Evolutionary conservation across 108 stramenopile genomes (phyloP), one percentile per base, ranked within the genome.

Genomic region (Discostella pseudostelligera): DNA sequence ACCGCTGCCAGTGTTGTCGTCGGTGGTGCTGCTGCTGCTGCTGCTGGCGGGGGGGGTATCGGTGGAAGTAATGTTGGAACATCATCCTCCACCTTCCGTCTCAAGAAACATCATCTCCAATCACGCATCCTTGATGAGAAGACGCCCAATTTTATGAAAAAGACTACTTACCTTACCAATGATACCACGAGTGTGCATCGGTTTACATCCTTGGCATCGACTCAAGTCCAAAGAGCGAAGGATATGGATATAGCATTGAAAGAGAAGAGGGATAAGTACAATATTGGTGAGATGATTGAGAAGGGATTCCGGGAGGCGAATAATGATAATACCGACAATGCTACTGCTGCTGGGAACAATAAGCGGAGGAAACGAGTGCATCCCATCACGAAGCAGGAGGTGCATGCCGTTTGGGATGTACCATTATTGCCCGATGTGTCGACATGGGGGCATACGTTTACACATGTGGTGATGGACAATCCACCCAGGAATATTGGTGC

Each of bases 91-190:
- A 0, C 54, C 12, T 57, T 74, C 56, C 24, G 35, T 10, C 59
- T 78, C 25, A 81, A 81, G 47, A 84, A 82, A 72, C 80, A 86
- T 70, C 75, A 74, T 11, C 80, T 90, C 46, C 58, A 76, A 40
- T 90, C 88, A 28, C 92, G 92, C 56, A 87, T 94, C 11, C 58
- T 94, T 57, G 76, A 94, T 55, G 88, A 90, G 49, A 55, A 78
- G 20, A 78, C 59, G 1, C 76, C 81, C 1, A 84, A 84, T 50
- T 90, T 84, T 77, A 94, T 94, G 92, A 94, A 90, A 42, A 90
- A 89, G 81, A 90, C 89, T 1, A 94, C 89, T 9, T 94, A 94
- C 51, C 70, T 94, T 20, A 84, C 88, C 62, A 94, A 94, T 61
- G 89, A 90, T 73, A 77, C 87, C 43, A 80, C 81, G 39, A 80